phyloP scores from a whole-genome alignment of 176 grass and related monocot species.

The Panicum miliaceum region DNA sequence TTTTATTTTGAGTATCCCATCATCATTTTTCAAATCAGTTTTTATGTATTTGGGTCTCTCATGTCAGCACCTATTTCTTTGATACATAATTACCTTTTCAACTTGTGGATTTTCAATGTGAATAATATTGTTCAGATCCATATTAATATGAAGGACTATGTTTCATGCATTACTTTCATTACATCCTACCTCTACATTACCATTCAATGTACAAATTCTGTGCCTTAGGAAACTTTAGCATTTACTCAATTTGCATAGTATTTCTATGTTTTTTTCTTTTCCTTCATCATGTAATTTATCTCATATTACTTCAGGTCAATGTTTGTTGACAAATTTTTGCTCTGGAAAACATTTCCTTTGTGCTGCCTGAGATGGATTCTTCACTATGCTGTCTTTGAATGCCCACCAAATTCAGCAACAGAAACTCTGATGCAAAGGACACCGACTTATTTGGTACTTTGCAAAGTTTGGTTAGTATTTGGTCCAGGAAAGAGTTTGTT shows the following conservation, averaged over 20 bases:
- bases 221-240: not conserved
- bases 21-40: not conserved
- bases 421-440: slow-evolving; percentile 54
- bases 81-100: slow-evolving; percentile 10
- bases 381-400: slow-evolving; percentile 90
- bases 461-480: slow-evolving; percentile 66
- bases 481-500: slow-evolving; percentile 90
- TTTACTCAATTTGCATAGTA: slow-evolving; percentile 23
- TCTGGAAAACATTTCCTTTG: slow-evolving; percentile 95
- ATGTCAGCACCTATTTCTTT: slow-evolving; percentile 10
- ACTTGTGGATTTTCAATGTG: not conserved
- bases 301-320: slow-evolving; percentile 62
- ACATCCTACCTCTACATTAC: not conserved
- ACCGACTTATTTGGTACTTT: slow-evolving; percentile 53
- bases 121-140: slow-evolving; percentile 22
- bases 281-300: slow-evolving; percentile 24
- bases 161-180: not conserved
- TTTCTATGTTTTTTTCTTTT: slow-evolving; percentile 29
- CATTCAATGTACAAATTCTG: not conserved
- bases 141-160: not conserved
- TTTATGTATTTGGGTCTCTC: not conserved
- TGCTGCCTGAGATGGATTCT: slow-evolving; percentile 92
- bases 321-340: slow-evolving; percentile 90
- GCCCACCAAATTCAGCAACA: slow-evolving; percentile 54
- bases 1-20: slow-evolving; percentile 15